Percentiles rank a stretch among this genome's conserved stretches.
Conservation (phyloP, 495 filamentous ascomycete genomes). For the Xylaria sp. region DNA sequence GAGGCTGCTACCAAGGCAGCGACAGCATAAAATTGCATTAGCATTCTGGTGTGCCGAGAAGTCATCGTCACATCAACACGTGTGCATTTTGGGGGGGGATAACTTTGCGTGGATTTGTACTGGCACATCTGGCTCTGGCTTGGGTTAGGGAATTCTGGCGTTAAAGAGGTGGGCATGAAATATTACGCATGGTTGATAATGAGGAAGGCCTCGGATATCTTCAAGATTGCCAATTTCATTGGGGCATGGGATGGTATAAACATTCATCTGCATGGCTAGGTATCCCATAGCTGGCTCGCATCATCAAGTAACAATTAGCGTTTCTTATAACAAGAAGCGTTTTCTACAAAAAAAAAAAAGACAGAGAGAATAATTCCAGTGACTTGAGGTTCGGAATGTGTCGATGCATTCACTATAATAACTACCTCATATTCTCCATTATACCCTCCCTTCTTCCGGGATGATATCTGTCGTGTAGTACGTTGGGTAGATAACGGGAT, state of each 20-base stretch:
- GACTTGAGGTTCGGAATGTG: neutral
- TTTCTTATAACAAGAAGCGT: slow-evolving; percentile 12
- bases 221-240: slow-evolving; percentile 21
- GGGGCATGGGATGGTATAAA: neutral
- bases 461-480: neutral
- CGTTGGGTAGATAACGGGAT: neutral
- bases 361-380: neutral
- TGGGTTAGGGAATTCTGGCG: slow-evolving; percentile 32
- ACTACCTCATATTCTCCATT: neutral
- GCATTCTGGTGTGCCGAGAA: slow-evolving; percentile 7
- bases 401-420: neutral
- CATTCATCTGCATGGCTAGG: slow-evolving; percentile 14
- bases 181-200: slow-evolving; percentile 23
- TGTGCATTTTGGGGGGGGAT: slow-evolving; percentile 28
- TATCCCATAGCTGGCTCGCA: slow-evolving; percentile 15
- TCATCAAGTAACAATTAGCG: slow-evolving; percentile 21
- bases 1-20: slow-evolving; percentile 31
- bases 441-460: no score
- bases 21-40: slow-evolving; percentile 19
- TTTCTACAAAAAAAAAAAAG: neutral
- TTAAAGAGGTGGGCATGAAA: slow-evolving; percentile 31
- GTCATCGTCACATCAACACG: slow-evolving; percentile 16
- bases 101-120: slow-evolving; percentile 29
- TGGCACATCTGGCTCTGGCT: slow-evolving; percentile 31
- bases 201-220: slow-evolving; percentile 28